Percentiles rank a stretch among this genome's conserved stretches.
phyloP scores from a whole-genome alignment of 164 flowering plant species.

The Tinospora cordifolia region DNA sequence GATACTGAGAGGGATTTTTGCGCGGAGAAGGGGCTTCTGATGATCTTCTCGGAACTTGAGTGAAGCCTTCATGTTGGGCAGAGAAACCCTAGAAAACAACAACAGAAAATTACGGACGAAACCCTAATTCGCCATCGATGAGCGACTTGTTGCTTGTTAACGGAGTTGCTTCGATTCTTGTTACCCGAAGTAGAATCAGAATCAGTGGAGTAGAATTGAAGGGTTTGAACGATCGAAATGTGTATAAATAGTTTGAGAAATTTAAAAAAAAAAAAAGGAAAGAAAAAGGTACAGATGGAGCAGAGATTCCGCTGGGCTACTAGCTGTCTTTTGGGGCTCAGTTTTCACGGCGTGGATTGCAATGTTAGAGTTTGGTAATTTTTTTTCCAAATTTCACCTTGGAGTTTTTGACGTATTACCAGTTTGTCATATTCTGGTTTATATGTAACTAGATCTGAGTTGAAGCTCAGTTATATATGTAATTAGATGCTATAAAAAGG shows the following conservation, averaged over 20 bases:
- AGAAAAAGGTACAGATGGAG: neutral
- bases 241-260: neutral
- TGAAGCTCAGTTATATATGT: no score
- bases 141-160: no score
- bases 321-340: neutral
- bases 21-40: conserved; percentile 54
- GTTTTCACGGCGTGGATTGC: neutral
- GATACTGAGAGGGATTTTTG: conserved; percentile 57
- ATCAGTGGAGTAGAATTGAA: neutral
- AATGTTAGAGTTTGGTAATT: no score
- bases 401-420: no score
- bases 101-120: neutral
- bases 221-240: neutral
- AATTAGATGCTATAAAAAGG: no score
- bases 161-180: neutral
- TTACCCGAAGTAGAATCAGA: neutral
- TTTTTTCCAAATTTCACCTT: no score
- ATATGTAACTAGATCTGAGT: no score
- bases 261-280: neutral
- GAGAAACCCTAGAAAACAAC: neutral
- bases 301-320: neutral
- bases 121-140: conserved; percentile 2
- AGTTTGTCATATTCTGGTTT: no score
- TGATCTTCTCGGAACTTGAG: conserved; percentile 56
- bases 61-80: conserved; percentile 58